Base-by-base conservation (phyloP, 805 yeast species). In the Wickerhamia fluorescens region DNA sequence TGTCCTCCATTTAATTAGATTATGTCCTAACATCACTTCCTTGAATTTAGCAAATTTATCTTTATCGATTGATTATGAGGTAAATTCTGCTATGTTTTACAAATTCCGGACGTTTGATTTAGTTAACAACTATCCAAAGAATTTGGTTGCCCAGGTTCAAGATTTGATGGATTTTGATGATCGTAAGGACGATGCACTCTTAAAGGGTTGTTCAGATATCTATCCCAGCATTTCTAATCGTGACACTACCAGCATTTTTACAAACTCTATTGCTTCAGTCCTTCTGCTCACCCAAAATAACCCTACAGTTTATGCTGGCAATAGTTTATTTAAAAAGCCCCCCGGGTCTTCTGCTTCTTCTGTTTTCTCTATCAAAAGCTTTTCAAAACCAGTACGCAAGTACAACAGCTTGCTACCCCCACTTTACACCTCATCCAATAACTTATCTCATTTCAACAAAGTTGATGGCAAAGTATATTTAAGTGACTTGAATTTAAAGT, bases 51-150 rank as follows among this genome's bases (percentile, higher is more conserved):
- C 75, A 4, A 68, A 69, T 27, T 41, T 85, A 6, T 68, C 81
- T 1, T 55, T 84, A 7, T 78, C 84, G 5, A 58, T 64, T 10
- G 96, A 86, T 54, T 85, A 78, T 45, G 67, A 71, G 35, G 58
- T 77, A 25, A 47, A 49, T 9, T 56, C 59, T 27, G 55, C 59
- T 16, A 53, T 40, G 37, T 40, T 55, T 10, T 42, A 50, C 38
- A 56, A 59, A 36, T 63, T 49, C 35, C 63, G 55, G 31, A 49
- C 56, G 7, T 62, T 52, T 40, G 70, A 64, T 31, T 37, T 58
- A 21, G 51, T 53, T 47, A 47, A 55, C 38, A 62, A 64, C 32
- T 62, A 51, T 39, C 58, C 58, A 7, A 53, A 55, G 27, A 56
- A 51, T 20, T 28, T 58, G 36, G 39, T 48, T 18, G 27, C 31